A percentile compares a stretch with the other conserved stretches of the same genome.
Conservation (phyloP, 257 asterid genomes). For the Nicotiana tomentosiformis region DNA sequence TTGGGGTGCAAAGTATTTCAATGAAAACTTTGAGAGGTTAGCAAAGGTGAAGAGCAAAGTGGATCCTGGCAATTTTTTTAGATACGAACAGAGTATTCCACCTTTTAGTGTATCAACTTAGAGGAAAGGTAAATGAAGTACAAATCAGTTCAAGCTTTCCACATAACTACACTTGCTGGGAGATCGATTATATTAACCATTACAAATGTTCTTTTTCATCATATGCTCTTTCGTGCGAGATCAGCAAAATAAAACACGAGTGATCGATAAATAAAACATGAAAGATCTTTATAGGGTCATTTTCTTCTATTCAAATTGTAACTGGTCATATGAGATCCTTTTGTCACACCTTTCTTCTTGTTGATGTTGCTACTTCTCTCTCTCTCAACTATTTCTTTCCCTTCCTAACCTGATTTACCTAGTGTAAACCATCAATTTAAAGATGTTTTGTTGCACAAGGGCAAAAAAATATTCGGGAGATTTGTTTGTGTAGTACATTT, state of each 20-base stretch:
- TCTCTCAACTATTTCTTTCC: too few relatives aligned
- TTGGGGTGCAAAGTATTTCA: conserved; percentile 27
- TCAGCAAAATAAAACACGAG: neutral
- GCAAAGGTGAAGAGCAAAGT: conserved; percentile 20
- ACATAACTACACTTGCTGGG: neutral
- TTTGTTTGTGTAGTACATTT: too few relatives aligned
- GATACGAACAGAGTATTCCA: conserved; percentile 27
- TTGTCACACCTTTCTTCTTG: neutral
- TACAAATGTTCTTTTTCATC: neutral
- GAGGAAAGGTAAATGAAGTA: neutral
- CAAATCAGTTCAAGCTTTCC: too few relatives aligned
- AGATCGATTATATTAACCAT: neutral
- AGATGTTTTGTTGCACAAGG: too few relatives aligned
- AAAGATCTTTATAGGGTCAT: neutral
- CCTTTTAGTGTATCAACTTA: neutral
- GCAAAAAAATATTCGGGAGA: too few relatives aligned
- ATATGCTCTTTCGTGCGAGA: too few relatives aligned
- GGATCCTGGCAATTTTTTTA: conserved; percentile 27
- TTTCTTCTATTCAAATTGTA: neutral
- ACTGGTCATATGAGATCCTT: neutral
- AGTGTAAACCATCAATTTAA: too few relatives aligned
- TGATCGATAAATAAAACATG: neutral
- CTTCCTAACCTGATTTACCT: too few relatives aligned
- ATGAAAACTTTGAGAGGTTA: conserved; percentile 17
- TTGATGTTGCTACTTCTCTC: neutral